These are phyloP conservation scores for Cenchrus purpureus DNA, from an alignment of 176 grass and related monocot genomes.

Conservation along the genomic window DNA sequence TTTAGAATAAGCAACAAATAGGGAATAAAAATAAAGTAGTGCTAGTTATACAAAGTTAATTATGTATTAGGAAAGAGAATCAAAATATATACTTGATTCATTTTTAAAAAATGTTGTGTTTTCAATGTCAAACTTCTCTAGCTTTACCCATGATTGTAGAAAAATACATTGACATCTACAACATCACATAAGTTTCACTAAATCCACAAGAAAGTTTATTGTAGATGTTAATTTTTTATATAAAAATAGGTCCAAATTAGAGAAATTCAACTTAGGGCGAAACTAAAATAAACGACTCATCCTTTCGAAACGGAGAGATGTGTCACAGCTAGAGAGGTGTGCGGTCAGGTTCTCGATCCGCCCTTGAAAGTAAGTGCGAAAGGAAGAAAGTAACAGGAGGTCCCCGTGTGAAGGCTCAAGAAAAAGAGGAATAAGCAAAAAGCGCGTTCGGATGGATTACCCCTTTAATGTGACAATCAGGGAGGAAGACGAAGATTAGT, in stretches of 20 bases:
- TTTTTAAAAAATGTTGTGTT: too few species aligned
- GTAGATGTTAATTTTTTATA: not conserved
- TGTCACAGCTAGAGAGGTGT: not conserved
- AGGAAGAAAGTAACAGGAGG: slow-evolving; percentile 35
- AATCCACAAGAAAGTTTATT: not conserved
- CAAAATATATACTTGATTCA: not conserved
- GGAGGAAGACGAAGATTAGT: not conserved
- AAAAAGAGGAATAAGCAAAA: slow-evolving; percentile 54
- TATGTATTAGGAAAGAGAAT: not conserved
- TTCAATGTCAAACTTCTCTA: not conserved
- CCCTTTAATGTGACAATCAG: slow-evolving; percentile 38
- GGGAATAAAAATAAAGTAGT: not conserved
- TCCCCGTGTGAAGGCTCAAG: slow-evolving; percentile 48
- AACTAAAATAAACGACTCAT: not conserved
- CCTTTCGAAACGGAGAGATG: not conserved
- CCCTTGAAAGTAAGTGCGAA: slow-evolving; percentile 15
- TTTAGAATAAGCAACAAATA: not conserved
- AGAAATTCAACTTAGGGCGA: not conserved
- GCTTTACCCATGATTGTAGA: not conserved
- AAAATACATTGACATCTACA: not conserved
- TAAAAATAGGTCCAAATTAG: not conserved
- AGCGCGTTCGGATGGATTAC: slow-evolving; percentile 42
- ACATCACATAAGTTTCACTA: not conserved
- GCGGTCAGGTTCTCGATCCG: not conserved
- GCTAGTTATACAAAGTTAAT: not conserved